A percentile compares a stretch with the other conserved stretches of the same genome.
phyloP scores from a whole-genome alignment of 805 yeast species.

The Wickerhamiella kurtzmanii region DNA sequence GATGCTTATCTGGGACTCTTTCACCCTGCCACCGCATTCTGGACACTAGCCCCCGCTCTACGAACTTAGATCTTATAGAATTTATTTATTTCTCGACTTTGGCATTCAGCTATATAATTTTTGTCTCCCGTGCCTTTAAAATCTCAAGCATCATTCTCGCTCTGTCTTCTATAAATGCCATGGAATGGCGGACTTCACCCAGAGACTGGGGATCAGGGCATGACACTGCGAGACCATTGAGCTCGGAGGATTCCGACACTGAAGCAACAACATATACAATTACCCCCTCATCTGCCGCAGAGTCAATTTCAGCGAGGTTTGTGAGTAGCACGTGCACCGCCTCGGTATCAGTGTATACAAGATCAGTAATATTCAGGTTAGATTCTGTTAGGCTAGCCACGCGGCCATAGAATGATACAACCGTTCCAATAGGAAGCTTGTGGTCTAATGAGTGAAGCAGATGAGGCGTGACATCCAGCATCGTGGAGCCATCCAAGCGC shows the following conservation, averaged over 20 bases:
- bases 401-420: background rate
- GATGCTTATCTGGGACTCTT: constrained; percentile 13
- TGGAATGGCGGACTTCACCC: background rate
- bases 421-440: background rate
- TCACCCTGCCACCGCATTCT: constrained; percentile 2
- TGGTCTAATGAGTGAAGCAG: background rate
- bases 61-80: too few species aligned
- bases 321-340: background rate
- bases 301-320: background rate
- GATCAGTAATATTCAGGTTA: background rate
- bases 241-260: background rate
- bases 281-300: background rate
- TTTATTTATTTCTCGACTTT: too few species aligned
- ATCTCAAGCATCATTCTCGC: background rate
- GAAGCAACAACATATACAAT: background rate
- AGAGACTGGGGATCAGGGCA: background rate
- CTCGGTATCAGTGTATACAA: background rate
- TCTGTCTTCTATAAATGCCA: background rate
- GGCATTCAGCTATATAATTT: too few species aligned
- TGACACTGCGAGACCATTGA: background rate
- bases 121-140: too few species aligned
- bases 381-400: background rate
- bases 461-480: background rate
- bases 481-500: background rate
- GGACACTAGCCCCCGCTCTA: background rate